Evolutionary conservation across 2,329 filamentous ascomycete species (phyloP), one percentile per base, ranked within the genome.

Genomic region (Pseudogymnoascus sp.): DNA sequence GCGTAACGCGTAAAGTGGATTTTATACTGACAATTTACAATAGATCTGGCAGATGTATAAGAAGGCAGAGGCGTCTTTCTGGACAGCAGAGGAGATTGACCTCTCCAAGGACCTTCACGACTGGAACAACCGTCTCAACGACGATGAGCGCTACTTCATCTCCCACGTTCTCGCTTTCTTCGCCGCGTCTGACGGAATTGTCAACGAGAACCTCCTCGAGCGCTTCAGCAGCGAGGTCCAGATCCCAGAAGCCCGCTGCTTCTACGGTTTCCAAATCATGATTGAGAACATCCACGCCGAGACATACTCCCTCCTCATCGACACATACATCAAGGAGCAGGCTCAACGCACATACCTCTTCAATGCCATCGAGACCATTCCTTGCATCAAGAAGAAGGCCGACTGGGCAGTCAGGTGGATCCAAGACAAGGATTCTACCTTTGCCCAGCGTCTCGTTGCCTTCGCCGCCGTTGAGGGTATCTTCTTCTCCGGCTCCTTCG

Each of bases 21-120:
- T 62, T 44, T 65, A 67, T 56, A 64, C 65, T 53, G 44, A 71
- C 78, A 82, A 74, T 64, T 46, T 62, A 62, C 66, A 68, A 75
- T 71, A 97, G 93, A 96, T 97, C 78, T 99, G 95, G 95, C 93
- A 97, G 79, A 97, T 97, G 93, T 99, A 99, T 87, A 99, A 99
- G 87, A 97, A 97, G 82, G 93, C 93, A 69, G 93, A 99, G 78
- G 95, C 95, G 62, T 97, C 95, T 46, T 99, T 99, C 88, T 99
- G 95, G 95, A 99, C 95, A 44, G 95, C 95, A 61, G 95, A 99
- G 78, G 95, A 99, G 83, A 97, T 99, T 72, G 95, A 99, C 79
- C 86, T 99, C 61, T 97, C 93, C 73, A 99, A 99, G 82, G 95
- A 99, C 77, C 84, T 97, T 65, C 91, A 97, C 82, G 95, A 99